Conservation (phyloP, 257 asterid genomes). For the Solanum corneliomulleri region DNA sequence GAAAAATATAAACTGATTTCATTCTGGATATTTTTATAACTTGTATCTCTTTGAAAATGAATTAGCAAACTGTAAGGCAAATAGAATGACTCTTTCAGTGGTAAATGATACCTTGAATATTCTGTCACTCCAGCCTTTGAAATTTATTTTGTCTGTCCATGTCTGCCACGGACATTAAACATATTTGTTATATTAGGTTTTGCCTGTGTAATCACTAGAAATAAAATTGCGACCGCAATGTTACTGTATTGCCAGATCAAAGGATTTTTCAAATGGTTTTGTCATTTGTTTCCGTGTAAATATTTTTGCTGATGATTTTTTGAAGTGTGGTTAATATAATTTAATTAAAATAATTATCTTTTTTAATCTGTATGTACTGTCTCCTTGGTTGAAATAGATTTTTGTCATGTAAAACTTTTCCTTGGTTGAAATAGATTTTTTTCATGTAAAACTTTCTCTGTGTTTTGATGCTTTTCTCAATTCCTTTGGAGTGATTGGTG, state of each 20-base stretch:
- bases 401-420: not conserved
- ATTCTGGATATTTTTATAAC: not conserved
- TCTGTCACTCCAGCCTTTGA: not conserved
- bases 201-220: not conserved
- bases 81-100: not conserved
- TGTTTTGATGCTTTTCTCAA: not conserved
- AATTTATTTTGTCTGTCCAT: not conserved
- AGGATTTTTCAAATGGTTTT: not conserved
- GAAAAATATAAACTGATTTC: not conserved
- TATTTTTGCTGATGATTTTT: not conserved
- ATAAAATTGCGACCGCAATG: not conserved
- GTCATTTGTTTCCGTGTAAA: not conserved
- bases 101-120: not conserved
- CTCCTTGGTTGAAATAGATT: not conserved
- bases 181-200: not conserved
- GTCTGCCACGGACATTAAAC: not conserved
- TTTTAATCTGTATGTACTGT: not conserved
- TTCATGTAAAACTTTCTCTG: not conserved
- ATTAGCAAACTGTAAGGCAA: not conserved
- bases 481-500: not conserved
- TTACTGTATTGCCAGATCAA: not conserved
- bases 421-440: not conserved
- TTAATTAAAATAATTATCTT: not conserved
- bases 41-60: not conserved
- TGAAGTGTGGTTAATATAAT: not conserved